Conservation (phyloP, 1,284 basidiomycete genomes). For the Exobasidium rhododendri region DNA sequence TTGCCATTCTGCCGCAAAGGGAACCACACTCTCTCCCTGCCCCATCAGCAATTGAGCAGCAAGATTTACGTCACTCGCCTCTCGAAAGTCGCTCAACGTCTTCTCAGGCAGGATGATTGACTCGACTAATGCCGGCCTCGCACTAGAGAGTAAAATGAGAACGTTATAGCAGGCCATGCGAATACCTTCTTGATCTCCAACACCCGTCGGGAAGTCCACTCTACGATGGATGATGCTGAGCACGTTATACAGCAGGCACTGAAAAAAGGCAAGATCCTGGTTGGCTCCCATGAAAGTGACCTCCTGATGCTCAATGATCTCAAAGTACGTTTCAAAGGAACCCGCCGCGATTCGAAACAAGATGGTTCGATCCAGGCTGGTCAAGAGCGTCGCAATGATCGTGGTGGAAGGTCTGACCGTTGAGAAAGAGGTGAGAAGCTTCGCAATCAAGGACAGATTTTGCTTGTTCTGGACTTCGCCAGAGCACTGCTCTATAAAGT, state of each 20-base stretch:
- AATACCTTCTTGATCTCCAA: constrained; percentile 32
- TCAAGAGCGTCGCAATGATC: constrained; percentile 21
- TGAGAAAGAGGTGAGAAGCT: neutral
- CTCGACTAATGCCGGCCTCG: constrained; percentile 26
- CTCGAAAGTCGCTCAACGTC: constrained; percentile 12
- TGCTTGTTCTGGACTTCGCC: neutral
- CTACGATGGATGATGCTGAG: constrained; percentile 10
- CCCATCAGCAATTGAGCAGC: neutral
- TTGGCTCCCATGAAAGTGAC: constrained; percentile 25
- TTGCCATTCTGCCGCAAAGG: constrained; percentile 23
- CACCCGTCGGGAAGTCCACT: neutral
- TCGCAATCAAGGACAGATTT: neutral
- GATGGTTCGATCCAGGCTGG: constrained; percentile 35
- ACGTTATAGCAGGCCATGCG: constrained; percentile 11
- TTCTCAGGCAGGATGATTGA: constrained; percentile 14
- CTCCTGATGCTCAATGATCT: constrained; percentile 21
- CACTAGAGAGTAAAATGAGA: neutral
- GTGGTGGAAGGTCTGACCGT: neutral
- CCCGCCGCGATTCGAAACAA: constrained; percentile 23
- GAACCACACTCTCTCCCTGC: neutral
- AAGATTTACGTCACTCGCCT: neutral
- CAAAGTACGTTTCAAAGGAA: constrained; percentile 21
- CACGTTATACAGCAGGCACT: constrained; percentile 34
- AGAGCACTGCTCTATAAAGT: constrained; percentile 7
- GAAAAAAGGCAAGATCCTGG: constrained; percentile 29